A percentile compares a stretch with the other conserved stretches of the same genome.
Conservation (phyloP, 192 early-diverging fungal genomes). For the Entomortierella parvispora region DNA sequence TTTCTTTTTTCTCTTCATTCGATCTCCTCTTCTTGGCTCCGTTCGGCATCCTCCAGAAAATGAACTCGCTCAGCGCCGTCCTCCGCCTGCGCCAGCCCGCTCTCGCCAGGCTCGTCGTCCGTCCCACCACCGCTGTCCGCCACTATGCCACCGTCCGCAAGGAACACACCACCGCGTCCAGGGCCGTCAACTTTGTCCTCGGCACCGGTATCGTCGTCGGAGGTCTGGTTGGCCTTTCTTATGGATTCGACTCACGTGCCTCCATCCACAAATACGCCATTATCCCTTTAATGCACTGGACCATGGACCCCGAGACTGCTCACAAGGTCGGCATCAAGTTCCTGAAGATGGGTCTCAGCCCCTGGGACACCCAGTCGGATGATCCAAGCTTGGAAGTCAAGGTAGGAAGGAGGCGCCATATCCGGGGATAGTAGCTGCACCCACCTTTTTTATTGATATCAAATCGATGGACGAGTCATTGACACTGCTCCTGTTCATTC, state of each 20-base stretch:
- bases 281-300: constrained; percentile 74
- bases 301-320: constrained; percentile 78
- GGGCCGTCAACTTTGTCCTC: constrained; percentile 54
- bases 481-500: too few relatives aligned
- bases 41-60: too few relatives aligned
- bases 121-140: constrained; percentile 22
- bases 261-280: constrained; percentile 70
- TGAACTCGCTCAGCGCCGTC: neutral
- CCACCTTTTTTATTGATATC: too few relatives aligned
- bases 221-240: constrained; percentile 60
- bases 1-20: constrained; percentile 8
- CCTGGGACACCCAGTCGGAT: constrained; percentile 70
- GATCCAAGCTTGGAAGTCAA: constrained; percentile 59
- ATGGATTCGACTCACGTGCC: constrained; percentile 79
- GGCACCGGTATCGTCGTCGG: constrained; percentile 52
- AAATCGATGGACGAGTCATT: too few relatives aligned
- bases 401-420: constrained; percentile 29
- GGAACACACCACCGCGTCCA: constrained; percentile 37
- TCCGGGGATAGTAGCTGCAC: too few relatives aligned
- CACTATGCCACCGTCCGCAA: constrained; percentile 44
- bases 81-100: neutral
- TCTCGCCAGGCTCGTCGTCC: neutral
- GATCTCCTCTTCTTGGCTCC: neutral
- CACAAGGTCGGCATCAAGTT: constrained; percentile 74
- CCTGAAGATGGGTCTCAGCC: constrained; percentile 69